Evolutionary conservation across 371 early-diverging fungal species (phyloP).

Genomic region (Syncephalis fuscata): DNA sequence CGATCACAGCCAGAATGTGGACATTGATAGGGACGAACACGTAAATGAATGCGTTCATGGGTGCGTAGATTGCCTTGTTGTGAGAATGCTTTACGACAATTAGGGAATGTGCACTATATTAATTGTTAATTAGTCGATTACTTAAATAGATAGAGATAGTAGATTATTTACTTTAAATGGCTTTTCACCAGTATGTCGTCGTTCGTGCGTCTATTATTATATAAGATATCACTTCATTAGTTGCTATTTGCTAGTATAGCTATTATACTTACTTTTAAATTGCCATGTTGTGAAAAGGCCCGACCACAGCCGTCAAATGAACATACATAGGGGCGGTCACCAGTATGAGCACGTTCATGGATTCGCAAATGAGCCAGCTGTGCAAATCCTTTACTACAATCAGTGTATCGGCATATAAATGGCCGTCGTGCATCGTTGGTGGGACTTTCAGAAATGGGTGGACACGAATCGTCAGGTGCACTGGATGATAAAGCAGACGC

Average conservation of each 20-base stretch:
- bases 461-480: too few species aligned
- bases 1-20: slow-evolving; percentile 31
- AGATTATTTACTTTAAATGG: slow-evolving; percentile 38
- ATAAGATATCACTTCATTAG: slow-evolving; percentile 7
- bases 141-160: background rate
- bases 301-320: slow-evolving; percentile 20
- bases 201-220: slow-evolving; percentile 35
- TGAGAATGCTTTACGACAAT: slow-evolving; percentile 52
- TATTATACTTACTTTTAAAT: slow-evolving; percentile 28
- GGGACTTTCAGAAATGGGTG: too few species aligned
- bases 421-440: too few species aligned
- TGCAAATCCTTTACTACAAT: background rate
- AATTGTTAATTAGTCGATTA: background rate
- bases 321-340: slow-evolving; percentile 38
- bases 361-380: slow-evolving; percentile 10
- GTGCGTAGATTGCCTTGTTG: slow-evolving; percentile 71
- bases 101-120: slow-evolving; percentile 23
- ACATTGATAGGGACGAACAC: slow-evolving; percentile 50
- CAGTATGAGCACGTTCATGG: slow-evolving; percentile 50
- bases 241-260: slow-evolving; percentile 1
- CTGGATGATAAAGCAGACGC: too few species aligned
- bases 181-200: slow-evolving; percentile 48
- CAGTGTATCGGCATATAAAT: background rate
- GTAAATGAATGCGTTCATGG: slow-evolving; percentile 52
- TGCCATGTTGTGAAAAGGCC: slow-evolving; percentile 36